phyloP scores from a whole-genome alignment of 2,329 filamentous ascomycete genomes.

The Claviceps paspali region DNA sequence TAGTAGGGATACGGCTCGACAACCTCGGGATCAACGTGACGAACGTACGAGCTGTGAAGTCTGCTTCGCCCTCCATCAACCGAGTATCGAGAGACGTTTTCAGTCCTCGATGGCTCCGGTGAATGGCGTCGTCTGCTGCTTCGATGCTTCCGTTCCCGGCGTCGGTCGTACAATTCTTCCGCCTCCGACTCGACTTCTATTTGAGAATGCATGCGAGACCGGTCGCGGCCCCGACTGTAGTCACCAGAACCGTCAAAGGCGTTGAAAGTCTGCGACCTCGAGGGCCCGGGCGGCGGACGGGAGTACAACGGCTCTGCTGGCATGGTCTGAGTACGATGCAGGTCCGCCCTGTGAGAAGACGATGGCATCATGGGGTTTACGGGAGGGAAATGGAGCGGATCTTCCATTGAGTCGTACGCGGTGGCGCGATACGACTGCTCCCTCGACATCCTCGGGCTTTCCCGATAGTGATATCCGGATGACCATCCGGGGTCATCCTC shows the following conservation, averaged over 20 bases:
- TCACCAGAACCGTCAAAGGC: constrained; percentile 11
- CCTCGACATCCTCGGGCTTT: constrained; percentile 11
- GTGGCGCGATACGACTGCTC: constrained; percentile 18
- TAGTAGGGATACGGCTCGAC: constrained; percentile 11
- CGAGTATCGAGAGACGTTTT: constrained; percentile 15
- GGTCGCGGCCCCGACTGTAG: constrained; percentile 21
- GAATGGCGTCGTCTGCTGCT: constrained; percentile 20
- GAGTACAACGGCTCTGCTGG: constrained; percentile 15
- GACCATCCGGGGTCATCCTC: constrained; percentile 20
- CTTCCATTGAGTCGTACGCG: constrained; percentile 18
- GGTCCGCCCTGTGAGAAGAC: constrained; percentile 19
- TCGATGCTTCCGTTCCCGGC: constrained; percentile 19
- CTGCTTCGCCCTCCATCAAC: constrained; percentile 15
- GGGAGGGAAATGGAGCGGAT: constrained; percentile 15
- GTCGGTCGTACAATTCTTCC: constrained; percentile 19
- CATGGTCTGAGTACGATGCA: constrained; percentile 21
- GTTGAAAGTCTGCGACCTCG: constrained; percentile 20
- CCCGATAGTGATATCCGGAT: constrained; percentile 18
- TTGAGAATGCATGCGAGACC: constrained; percentile 22
- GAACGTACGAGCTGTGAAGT: constrained; percentile 14
- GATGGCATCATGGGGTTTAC: constrained; percentile 11
- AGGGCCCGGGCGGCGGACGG: constrained; percentile 15
- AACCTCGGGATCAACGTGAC: constrained; percentile 12
- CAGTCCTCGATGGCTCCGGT: constrained; percentile 14
- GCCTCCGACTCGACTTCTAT: constrained; percentile 19